Percentiles rank a stretch among this genome's conserved stretches.
phyloP scores from a whole-genome alignment of 2,329 filamentous ascomycete genomes.

The Mycosphaerella sp. region DNA sequence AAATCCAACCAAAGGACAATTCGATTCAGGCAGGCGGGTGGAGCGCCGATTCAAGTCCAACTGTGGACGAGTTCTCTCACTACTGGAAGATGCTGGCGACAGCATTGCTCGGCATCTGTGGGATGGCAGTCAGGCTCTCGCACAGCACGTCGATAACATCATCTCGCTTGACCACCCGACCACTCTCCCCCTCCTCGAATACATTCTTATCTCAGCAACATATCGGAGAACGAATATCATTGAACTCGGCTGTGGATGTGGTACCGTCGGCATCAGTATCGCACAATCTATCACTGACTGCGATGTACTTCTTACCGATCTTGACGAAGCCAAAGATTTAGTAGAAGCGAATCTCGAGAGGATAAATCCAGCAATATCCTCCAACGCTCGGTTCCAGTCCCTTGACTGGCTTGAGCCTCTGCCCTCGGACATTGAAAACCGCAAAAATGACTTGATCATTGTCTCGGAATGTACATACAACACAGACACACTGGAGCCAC shows the following conservation, averaged over 20 bases:
- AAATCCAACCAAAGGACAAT: constrained; percentile 34
- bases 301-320: constrained; percentile 57
- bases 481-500: constrained; percentile 56
- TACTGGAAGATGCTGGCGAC: constrained; percentile 66
- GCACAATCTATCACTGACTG: constrained; percentile 49
- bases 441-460: constrained; percentile 54
- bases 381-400: constrained; percentile 44
- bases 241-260: constrained; percentile 63
- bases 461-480: constrained; percentile 72
- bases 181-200: constrained; percentile 36
- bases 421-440: constrained; percentile 33
- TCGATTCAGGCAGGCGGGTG: constrained; percentile 47
- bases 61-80: constrained; percentile 39
- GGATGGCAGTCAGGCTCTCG: constrained; percentile 57
- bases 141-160: constrained; percentile 47
- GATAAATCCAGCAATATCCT: constrained; percentile 40
- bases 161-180: constrained; percentile 31
- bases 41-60: constrained; percentile 49
- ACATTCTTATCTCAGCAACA: constrained; percentile 35
- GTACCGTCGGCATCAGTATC: constrained; percentile 61
- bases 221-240: constrained; percentile 47
- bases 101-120: constrained; percentile 68
- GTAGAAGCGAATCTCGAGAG: constrained; percentile 50
- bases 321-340: constrained; percentile 58
- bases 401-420: constrained; percentile 60